Base-by-base conservation (phyloP, 192 early-diverging fungal genomes). In the Borealophlyctis nickersoniae region DNA sequence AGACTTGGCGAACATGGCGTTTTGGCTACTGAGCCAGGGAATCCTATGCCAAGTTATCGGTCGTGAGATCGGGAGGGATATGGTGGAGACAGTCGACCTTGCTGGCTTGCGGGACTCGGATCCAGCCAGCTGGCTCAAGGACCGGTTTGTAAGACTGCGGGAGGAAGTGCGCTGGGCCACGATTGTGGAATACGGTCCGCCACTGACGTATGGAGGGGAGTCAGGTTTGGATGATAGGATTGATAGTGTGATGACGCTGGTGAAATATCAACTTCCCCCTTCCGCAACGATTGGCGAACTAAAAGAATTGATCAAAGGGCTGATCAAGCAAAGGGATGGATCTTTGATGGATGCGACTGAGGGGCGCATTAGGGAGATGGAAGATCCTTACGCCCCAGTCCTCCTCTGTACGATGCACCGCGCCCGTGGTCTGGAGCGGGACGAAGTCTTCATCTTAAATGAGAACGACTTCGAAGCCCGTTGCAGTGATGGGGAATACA, bases 361-460 rank as follows among this genome's bases (percentile, higher is more conserved):
- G 9, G 11, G 7, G 13, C 27, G 16, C 52, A 33, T 36, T 5
- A 23, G 32, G 4, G 22, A 14, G 19, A 23, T 2, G 9, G 34
- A 29, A n/a, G n/a, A 54, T 24, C 30, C 28, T 2, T 59, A 59
- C 34, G 36, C 62, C 28, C 49, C 49, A 14, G 58, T 68, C 22
- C 14, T 68, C 22, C 66, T 68, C 51, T 23, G 24, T 24, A 68
- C 66, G 27, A 52, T 68, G 50, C 66, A 68, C 36, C 45, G 51
- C n/a, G 58, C 66, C 16, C 66, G 66, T 13, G 66, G 66, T 23
- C 57, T 68, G 27, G 66, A 68, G 33, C 31, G 24, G 48, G 66
- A 68, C 30, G 34, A 68, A 24, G 49, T 68, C 14, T 30, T 68
- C 27, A 55, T 68, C 50, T 52, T 68, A 24, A 68, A 68, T 34